A percentile compares a stretch with the other conserved stretches of the same genome.
These are phyloP conservation scores for Ormosia semicastrata DNA, from an alignment of 306 rosid species.

Conservation along the genomic window DNA sequence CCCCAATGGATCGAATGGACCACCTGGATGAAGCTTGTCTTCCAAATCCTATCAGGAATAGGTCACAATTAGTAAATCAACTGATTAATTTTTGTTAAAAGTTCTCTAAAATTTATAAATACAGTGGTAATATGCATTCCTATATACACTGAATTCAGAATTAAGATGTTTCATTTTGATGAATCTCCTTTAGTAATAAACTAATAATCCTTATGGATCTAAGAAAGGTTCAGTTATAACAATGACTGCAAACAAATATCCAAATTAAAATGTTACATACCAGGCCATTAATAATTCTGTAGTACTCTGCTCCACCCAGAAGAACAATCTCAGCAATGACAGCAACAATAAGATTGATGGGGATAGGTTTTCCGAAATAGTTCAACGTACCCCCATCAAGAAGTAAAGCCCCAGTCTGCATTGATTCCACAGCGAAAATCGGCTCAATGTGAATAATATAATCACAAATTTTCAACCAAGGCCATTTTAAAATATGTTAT, in stretches of 20 bases:
- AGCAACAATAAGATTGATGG: slow-evolving; percentile 69
- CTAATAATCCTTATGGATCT: background rate
- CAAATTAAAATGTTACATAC: slow-evolving; percentile 35
- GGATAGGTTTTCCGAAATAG: slow-evolving; percentile 83
- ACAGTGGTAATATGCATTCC: background rate
- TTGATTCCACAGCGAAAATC: background rate
- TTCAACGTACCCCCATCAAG: slow-evolving; percentile 86
- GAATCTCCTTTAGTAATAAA: background rate
- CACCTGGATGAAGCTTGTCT: slow-evolving; percentile 91
- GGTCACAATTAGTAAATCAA: background rate
- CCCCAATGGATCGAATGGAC: slow-evolving; percentile 84
- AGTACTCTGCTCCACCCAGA: slow-evolving; percentile 83
- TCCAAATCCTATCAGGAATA: slow-evolving; percentile 53
- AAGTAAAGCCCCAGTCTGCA: slow-evolving; percentile 86
- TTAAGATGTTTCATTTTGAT: background rate
- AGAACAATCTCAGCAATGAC: slow-evolving; percentile 71
- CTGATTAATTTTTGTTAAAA: background rate
- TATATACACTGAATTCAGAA: background rate
- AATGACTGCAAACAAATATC: background rate
- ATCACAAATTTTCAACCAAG: background rate
- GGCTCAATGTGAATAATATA: background rate
- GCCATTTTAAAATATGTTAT: background rate
- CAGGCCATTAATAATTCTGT: slow-evolving; percentile 76
- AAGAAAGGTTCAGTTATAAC: background rate
- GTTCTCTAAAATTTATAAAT: background rate